Conservation (phyloP, 345 rosid species). For the Noccaea bulbosa region DNA sequence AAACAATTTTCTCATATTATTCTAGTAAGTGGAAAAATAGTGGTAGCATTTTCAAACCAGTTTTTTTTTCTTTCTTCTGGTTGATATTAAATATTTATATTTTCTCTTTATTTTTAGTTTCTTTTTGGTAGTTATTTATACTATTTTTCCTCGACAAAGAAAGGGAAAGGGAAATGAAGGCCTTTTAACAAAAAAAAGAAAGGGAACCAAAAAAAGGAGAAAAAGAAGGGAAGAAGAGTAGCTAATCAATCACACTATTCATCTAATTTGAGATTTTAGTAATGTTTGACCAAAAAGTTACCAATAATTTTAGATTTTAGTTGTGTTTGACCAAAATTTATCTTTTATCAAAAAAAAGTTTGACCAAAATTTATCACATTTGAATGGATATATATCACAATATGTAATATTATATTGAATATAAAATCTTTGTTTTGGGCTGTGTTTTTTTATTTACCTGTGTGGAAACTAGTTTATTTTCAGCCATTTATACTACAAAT, state of each 20-base stretch:
- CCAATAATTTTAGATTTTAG: constrained; percentile 29
- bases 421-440: neutral
- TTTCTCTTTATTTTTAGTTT: constrained; percentile 18
- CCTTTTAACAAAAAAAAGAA: no score
- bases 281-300: constrained; percentile 42
- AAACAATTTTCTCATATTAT: neutral
- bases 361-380: constrained; percentile 26
- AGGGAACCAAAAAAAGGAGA: constrained; percentile 11
- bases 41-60: neutral
- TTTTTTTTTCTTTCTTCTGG: neutral
- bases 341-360: no score
- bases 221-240: neutral
- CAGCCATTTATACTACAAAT: neutral
- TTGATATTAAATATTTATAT: neutral
- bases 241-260: constrained; percentile 26
- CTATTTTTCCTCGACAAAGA: neutral
- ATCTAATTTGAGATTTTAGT: constrained; percentile 8
- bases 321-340: constrained; percentile 30
- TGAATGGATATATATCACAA: constrained; percentile 13
- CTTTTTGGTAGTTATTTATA: neutral
- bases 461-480: neutral
- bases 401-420: neutral
- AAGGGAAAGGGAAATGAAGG: constrained; percentile 11
- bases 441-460: neutral
- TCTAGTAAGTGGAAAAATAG: no score